Evolutionary conservation across 2,329 filamentous ascomycete species (phyloP).

Genomic region (Aspergillus sp.): DNA sequence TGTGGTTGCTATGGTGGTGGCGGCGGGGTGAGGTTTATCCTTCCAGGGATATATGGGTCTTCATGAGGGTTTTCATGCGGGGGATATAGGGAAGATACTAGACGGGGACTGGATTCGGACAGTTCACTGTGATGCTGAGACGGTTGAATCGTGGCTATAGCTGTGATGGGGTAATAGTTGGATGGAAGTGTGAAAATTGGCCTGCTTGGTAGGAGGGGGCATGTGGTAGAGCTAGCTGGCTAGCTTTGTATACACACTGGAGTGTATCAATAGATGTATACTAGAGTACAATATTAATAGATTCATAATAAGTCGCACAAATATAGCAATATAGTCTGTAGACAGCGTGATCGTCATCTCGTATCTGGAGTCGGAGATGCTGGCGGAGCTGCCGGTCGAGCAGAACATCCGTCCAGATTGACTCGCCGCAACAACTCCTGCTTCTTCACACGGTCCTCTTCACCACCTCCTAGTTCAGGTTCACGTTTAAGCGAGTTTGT

Average conservation of each 20-base stretch:
- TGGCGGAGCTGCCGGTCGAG: neutral
- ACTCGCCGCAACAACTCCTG: neutral
- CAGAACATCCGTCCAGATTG: neutral
- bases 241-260: neutral
- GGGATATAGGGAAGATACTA: no score
- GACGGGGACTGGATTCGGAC: no score
- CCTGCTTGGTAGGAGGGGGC: neutral
- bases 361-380: neutral
- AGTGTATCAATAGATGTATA: neutral
- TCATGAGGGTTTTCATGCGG: neutral
- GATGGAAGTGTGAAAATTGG: neutral
- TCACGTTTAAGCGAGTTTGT: neutral
- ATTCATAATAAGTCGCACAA: neutral
- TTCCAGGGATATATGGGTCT: neutral
- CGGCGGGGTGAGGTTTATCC: slow-evolving; percentile 31
- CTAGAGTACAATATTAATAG: neutral
- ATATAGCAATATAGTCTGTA: neutral
- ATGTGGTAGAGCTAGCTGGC: neutral
- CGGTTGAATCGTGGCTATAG: no score
- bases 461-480: neutral
- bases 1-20: slow-evolving; percentile 56
- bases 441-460: neutral
- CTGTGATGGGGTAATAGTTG: neutral
- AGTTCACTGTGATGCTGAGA: no score
- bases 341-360: neutral